Evolutionary conservation across 1,139 yeast genomes (phyloP), one percentile per base, ranked within the genome.

Genomic region (Starmera stellimalicola): DNA sequence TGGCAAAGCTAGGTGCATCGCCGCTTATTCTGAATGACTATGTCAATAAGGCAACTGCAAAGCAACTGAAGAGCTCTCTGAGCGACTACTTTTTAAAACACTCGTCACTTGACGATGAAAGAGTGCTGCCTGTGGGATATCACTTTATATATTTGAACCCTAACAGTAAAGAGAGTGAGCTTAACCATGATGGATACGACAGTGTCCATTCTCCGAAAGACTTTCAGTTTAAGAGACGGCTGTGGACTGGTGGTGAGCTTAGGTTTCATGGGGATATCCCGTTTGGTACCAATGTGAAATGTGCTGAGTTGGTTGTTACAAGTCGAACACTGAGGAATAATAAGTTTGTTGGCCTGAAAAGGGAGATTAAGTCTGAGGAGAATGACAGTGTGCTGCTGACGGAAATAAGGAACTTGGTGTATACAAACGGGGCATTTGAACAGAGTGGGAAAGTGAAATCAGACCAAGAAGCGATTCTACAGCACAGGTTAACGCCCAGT

Each of bases 181-280:
- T 27, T 12, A 10, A 10, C 12, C 15, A 49, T 2, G 97, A 88
- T 54, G 96, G 96, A 0, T 88, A 84, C 55, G 94, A 83, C 45
- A 66, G 77, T 37, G 74, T 78, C 46, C 94, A 83, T 52, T 77
- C 91, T 1, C 95, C 95, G 0, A 47, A 42, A 1, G 41, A 36
- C 16, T 27, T 32, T 5, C 9, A 33, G 0, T 84, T 63, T 50
- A 58, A 58, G 18, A 61, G 93, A 39, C 61, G 96, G 24, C 70
- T 88, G 75, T 88, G 96, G 96, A 77, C 72, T 0, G 75, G 77
- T 26, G 96, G 96, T 1, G 54, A 64, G 18, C 57, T 84, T 19
- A 56, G 55, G 6, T 67, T 70, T 50, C 47, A 52, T 1, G 47
- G 55, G n/a, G 57, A 63, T 0, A 40, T 75, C 4, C 32, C 29